Percentiles rank a stretch among this genome's conserved stretches.
These are phyloP conservation scores for Fraxinus platypoda DNA, from an alignment of 305 asterid species.

Conservation along the genomic window DNA sequence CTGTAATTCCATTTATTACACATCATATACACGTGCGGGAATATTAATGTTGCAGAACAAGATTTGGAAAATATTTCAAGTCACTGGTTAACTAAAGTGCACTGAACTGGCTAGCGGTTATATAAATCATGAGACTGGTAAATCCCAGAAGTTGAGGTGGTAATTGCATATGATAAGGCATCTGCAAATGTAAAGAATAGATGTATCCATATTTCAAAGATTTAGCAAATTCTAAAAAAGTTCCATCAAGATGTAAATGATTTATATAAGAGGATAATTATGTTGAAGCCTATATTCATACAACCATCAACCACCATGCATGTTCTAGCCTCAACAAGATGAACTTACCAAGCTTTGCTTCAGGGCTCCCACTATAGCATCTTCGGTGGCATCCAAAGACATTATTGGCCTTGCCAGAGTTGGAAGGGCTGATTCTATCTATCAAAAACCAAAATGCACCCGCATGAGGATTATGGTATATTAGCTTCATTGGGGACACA, in stretches of 20 bases:
- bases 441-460: constrained; percentile 34
- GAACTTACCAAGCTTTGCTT: constrained; percentile 93
- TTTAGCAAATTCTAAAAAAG: constrained; percentile 26
- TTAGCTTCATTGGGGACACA: constrained; percentile 13
- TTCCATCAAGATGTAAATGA: constrained; percentile 32
- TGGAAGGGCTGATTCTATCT: constrained; percentile 97
- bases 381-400: constrained; percentile 95
- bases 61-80: background rate
- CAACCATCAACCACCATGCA: constrained; percentile 14
- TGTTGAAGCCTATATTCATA: background rate
- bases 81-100: constrained; percentile 1
- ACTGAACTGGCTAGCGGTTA: background rate
- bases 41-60: background rate
- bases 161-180: background rate
- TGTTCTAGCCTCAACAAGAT: constrained; percentile 18
- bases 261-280: background rate
- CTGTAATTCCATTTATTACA: background rate
- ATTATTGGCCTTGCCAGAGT: constrained; percentile 90
- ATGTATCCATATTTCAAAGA: background rate
- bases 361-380: constrained; percentile 84
- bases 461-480: constrained; percentile 26
- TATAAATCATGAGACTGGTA: background rate
- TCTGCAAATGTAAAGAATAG: background rate
- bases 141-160: background rate
- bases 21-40: background rate